These are phyloP conservation scores for Candida jianshihensis DNA, from an alignment of 805 yeast species.

Conservation along the genomic window DNA sequence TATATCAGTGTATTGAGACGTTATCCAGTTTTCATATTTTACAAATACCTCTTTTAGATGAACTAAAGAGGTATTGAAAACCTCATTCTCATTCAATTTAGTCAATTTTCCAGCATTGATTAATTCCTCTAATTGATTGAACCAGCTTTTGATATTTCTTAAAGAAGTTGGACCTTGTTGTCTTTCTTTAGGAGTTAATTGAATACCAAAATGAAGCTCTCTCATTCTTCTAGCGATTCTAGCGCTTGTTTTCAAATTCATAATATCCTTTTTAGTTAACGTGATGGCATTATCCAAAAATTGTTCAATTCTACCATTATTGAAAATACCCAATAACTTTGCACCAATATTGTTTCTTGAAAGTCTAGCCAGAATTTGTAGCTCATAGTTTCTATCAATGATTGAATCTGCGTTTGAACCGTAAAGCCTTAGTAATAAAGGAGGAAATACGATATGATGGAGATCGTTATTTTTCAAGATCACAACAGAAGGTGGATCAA, in stretches of 20 bases:
- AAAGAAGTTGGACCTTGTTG: slow-evolving; percentile 61
- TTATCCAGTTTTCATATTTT: slow-evolving; percentile 59
- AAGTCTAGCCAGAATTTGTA: slow-evolving; percentile 63
- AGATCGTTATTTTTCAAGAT: slow-evolving; percentile 27
- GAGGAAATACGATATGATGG: slow-evolving; percentile 40
- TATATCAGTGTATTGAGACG: slow-evolving; percentile 38
- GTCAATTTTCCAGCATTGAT: slow-evolving; percentile 34
- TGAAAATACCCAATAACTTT: slow-evolving; percentile 76
- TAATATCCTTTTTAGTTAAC: slow-evolving; percentile 62
- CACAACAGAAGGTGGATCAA: slow-evolving; percentile 45
- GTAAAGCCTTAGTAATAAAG: slow-evolving; percentile 71
- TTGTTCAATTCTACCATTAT: slow-evolving; percentile 92
- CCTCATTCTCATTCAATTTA: slow-evolving; percentile 27
- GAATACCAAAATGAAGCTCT: slow-evolving; percentile 80
- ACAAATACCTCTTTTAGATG: slow-evolving; percentile 42
- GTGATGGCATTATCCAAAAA: slow-evolving; percentile 79
- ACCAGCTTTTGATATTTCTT: slow-evolving; percentile 70
- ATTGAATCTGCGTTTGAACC: slow-evolving; percentile 83
- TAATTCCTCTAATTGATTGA: slow-evolving; percentile 35
- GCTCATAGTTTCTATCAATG: slow-evolving; percentile 80
- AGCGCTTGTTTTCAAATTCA: slow-evolving; percentile 68
- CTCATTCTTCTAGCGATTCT: slow-evolving; percentile 95
- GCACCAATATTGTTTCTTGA: slow-evolving; percentile 84
- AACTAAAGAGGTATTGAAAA: slow-evolving; percentile 41
- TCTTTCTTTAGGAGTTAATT: slow-evolving; percentile 50